phyloP scores from a whole-genome alignment of 2,329 filamentous ascomycete genomes.

The Thielaviopsis populi region DNA sequence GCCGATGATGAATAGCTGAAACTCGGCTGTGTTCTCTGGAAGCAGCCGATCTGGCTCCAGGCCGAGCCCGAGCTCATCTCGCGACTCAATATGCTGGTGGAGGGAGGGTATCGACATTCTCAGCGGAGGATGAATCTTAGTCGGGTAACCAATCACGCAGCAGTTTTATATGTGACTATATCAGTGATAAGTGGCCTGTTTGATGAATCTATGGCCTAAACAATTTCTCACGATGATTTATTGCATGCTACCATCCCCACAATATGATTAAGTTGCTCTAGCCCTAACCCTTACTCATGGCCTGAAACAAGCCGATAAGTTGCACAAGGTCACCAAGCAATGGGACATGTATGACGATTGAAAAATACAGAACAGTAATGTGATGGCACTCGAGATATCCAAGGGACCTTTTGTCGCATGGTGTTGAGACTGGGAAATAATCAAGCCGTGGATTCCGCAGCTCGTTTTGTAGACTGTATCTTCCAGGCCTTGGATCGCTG shows the following conservation, averaged over 20 bases:
- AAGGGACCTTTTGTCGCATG: neutral
- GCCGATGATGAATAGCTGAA: conserved; percentile 60
- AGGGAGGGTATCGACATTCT: neutral
- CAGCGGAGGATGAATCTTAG: neutral
- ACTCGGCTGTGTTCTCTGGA: conserved; percentile 75
- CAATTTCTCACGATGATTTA: no score
- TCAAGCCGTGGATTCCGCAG: neutral
- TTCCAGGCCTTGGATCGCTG: neutral
- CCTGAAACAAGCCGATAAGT: no score
- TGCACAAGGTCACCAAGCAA: no score
- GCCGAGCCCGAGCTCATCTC: neutral
- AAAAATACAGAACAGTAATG: no score
- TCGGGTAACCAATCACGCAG: no score
- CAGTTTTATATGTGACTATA: no score
- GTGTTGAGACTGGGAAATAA: no score
- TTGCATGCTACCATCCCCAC: no score
- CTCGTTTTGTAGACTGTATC: neutral
- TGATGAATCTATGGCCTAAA: neutral
- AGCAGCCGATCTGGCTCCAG: conserved; percentile 26
- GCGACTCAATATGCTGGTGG: neutral
- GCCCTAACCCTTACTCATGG: neutral
- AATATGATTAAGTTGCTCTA: no score
- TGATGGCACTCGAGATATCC: neutral
- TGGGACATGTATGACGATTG: no score
- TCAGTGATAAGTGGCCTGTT: neutral